phyloP scores from a whole-genome alignment of 305 asterid species.

The Fraxinus ornus region DNA sequence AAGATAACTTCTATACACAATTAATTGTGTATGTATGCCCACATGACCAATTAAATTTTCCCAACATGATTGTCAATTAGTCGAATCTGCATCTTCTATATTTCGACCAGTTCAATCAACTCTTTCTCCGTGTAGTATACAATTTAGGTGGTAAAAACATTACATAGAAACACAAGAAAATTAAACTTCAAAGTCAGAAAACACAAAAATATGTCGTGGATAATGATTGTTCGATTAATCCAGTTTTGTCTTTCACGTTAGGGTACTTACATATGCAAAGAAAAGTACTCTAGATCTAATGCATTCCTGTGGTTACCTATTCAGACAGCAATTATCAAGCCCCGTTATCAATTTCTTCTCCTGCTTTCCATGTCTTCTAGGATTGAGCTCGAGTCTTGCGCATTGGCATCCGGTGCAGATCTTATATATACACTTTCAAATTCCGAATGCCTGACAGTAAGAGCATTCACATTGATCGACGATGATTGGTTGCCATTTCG shows the following conservation, averaged over 20 bases:
- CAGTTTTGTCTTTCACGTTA: neutral
- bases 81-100: too few species aligned
- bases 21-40: too few species aligned
- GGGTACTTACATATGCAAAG: neutral
- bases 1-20: too few species aligned
- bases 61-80: too few species aligned
- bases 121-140: neutral
- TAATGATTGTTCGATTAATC: neutral
- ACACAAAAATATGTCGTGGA: neutral
- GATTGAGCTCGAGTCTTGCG: constrained; percentile 30
- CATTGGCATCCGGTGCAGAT: constrained; percentile 28
- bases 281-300: neutral
- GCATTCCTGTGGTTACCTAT: constrained; percentile 8
- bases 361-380: constrained; percentile 40
- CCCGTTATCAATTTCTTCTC: constrained; percentile 33
- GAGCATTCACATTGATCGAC: constrained; percentile 31
- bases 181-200: neutral
- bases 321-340: constrained; percentile 21
- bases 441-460: constrained; percentile 41
- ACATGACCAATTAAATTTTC: too few species aligned
- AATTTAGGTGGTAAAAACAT: neutral
- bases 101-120: neutral
- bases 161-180: neutral
- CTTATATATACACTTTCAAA: constrained; percentile 38
- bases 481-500: constrained; percentile 38